Evolutionary conservation across 2,329 filamentous ascomycete genomes (phyloP).

Genomic region (Hypoxylon sp.): DNA sequence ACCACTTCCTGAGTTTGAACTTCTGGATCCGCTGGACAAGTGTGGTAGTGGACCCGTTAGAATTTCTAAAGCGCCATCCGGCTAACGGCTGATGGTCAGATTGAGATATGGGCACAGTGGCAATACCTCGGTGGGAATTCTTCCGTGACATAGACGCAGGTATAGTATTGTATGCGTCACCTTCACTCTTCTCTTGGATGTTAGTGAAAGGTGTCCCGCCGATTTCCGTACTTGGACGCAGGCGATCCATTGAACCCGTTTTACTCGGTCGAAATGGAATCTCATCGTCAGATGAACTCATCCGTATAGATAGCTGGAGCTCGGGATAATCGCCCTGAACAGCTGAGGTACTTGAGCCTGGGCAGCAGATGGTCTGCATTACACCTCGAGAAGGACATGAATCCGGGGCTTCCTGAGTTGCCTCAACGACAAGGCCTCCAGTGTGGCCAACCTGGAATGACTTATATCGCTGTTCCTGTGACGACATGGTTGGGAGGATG

Average conservation of each 20-base stretch:
- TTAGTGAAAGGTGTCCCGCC: conserved; percentile 13
- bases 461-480: conserved; percentile 4
- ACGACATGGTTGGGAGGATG: conserved; percentile 8
- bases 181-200: conserved; percentile 18
- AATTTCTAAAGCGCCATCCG: conserved; percentile 4
- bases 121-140: background rate
- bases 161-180: conserved; percentile 21
- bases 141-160: conserved; percentile 30
- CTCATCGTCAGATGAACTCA: conserved; percentile 32
- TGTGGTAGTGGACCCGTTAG: conserved; percentile 35
- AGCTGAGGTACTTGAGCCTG: conserved; percentile 37
- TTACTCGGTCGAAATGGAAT: conserved; percentile 23
- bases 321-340: conserved; percentile 40
- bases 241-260: conserved; percentile 31
- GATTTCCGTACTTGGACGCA: conserved; percentile 37
- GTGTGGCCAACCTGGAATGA: background rate
- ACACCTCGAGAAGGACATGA: conserved; percentile 6
- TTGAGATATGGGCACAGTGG: background rate
- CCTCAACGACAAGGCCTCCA: background rate
- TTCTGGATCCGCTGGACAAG: conserved; percentile 41
- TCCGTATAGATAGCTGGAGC: conserved; percentile 12
- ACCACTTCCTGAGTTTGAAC: conserved; percentile 45
- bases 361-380: conserved; percentile 34
- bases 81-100: conserved; percentile 5
- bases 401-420: background rate